Base-by-base conservation (phyloP, 169 alveolate genomes). In the Perkinsus chesapeaki region DNA sequence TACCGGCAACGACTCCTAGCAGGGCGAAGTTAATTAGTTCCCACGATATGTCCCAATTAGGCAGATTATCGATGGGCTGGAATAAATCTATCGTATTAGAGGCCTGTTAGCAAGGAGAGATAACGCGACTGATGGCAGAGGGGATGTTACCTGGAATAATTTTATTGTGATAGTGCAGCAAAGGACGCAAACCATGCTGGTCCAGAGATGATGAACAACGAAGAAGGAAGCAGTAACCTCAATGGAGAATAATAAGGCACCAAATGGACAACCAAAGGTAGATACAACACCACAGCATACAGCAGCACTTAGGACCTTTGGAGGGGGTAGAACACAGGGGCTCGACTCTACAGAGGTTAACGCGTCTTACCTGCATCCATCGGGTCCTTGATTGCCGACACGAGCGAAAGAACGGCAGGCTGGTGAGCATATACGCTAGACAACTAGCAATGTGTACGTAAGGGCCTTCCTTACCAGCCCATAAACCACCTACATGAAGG, bases 381-480 rank as follows among this genome's bases (percentile, higher is more conserved):
- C 82, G 12, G 37, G 82, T 60, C 23, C 82, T 27, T 7, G 82
- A 60, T 60, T 60, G 82, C 31, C 82, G 82, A 60, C 82, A 60
- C 3, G 82, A 60, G 12, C 82, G 82, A 93, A 95, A 95, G 91
- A 92, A 93, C 72, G 93, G 91, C n/a, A 94, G 91, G 93, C 96
- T 96, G 92, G 96, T 95, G 73, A 96, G 73, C 93, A 96, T 97
- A 73, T 96, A 94, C 36, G 97, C 96, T 48, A 97, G 94, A 39
- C 96, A 94, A 27, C 96, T 96, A 91, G 97, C 95, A 48, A 97
- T 90, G 95, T 97, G 98, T n/a, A 97, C 97, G 94, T 94, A 96
- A 20, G 98, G 98, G 0, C 98, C 98, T 90, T 96, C 98, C 94
- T 96, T 95, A n/a, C 98, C 98, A 16, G 96, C 96, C 37, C 97